Percentiles rank a stretch among this genome's conserved stretches.
These are phyloP conservation scores for Tranzscheliella williamsii DNA, from an alignment of 1,284 basidiomycete species.

Conservation along the genomic window DNA sequence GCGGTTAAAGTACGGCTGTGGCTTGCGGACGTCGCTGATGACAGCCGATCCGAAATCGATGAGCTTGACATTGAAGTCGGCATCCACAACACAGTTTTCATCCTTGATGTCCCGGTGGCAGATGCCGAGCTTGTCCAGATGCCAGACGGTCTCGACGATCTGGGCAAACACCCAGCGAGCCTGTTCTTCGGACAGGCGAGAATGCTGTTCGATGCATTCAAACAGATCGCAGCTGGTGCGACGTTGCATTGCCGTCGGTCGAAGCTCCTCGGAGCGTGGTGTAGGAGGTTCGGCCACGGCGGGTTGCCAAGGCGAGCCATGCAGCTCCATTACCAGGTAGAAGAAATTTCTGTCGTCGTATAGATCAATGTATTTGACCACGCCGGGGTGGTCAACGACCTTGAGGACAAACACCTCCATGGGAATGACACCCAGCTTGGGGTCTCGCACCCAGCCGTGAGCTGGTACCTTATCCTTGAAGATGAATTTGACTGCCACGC, in stretches of 20 bases:
- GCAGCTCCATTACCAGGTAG: slow-evolving; percentile 88
- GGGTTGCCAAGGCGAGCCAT: slow-evolving; percentile 78
- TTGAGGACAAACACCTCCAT: slow-evolving; percentile 79
- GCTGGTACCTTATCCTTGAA: slow-evolving; percentile 79
- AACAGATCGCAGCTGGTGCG: slow-evolving; percentile 86
- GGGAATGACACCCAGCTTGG: slow-evolving; percentile 66
- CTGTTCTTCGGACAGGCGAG: slow-evolving; percentile 75
- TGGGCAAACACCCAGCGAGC: slow-evolving; percentile 82
- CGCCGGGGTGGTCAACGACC: slow-evolving; percentile 74
- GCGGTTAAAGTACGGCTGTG: slow-evolving; percentile 70
- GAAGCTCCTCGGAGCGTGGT: slow-evolving; percentile 1
- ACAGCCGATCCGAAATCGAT: slow-evolving; percentile 91
- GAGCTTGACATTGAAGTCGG: slow-evolving; percentile 71
- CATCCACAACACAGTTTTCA: slow-evolving; percentile 81
- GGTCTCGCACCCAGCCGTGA: slow-evolving; percentile 75
- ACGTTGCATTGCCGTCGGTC: slow-evolving; percentile 66
- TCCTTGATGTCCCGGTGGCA: slow-evolving; percentile 92
- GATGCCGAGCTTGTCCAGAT: slow-evolving; percentile 76
- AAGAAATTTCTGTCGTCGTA: slow-evolving; percentile 82
- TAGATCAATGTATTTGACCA: slow-evolving; percentile 79
- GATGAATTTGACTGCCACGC: slow-evolving; percentile 91
- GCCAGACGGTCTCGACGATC: slow-evolving; percentile 80
- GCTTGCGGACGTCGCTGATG: slow-evolving; percentile 70
- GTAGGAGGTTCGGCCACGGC: slow-evolving; percentile 12
- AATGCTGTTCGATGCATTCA: slow-evolving; percentile 87